Percentiles rank a stretch among this genome's conserved stretches.
phyloP scores from a whole-genome alignment of 805 yeast species.

The Cyberlindnera petersonii region DNA sequence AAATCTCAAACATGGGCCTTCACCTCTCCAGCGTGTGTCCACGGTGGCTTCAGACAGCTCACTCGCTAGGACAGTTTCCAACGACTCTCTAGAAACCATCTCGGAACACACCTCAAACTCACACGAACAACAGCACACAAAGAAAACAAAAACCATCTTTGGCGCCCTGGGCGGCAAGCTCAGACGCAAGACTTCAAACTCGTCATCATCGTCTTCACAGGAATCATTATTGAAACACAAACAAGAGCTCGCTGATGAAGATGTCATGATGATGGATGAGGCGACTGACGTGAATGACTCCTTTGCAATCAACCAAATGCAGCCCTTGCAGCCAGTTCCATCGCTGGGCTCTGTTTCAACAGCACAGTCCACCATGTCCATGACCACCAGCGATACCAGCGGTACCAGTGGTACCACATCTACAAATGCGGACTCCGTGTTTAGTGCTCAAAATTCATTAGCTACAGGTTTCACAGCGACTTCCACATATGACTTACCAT shows the following conservation, averaged over 20 bases:
- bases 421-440: slow-evolving; percentile 16
- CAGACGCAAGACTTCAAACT: slow-evolving; percentile 15
- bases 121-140: slow-evolving; percentile 4
- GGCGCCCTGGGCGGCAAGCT: slow-evolving; percentile 16
- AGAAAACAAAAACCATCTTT: slow-evolving; percentile 12
- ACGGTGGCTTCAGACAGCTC: slow-evolving; percentile 25
- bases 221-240: slow-evolving; percentile 9
- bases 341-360: slow-evolving; percentile 20
- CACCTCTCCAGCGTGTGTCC: slow-evolving; percentile 28
- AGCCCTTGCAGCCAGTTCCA: slow-evolving; percentile 25
- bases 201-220: slow-evolving; percentile 6
- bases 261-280: slow-evolving; percentile 18
- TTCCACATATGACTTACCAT: slow-evolving; percentile 8
- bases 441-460: slow-evolving; percentile 21
- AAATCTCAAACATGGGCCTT: slow-evolving; percentile 26
- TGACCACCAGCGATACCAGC: too few species aligned
- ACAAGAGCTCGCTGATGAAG: slow-evolving; percentile 8
- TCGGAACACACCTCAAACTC: slow-evolving; percentile 2
- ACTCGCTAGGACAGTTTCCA: slow-evolving; percentile 19
- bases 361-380: slow-evolving; percentile 7
- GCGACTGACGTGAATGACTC: slow-evolving; percentile 11
- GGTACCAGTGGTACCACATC: too few species aligned
- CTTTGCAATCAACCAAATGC: slow-evolving; percentile 11
- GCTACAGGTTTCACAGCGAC: slow-evolving; percentile 18
- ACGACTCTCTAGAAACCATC: slow-evolving; percentile 23